Base-by-base conservation (phyloP, 805 yeast species). In the Candida ulmi region DNA sequence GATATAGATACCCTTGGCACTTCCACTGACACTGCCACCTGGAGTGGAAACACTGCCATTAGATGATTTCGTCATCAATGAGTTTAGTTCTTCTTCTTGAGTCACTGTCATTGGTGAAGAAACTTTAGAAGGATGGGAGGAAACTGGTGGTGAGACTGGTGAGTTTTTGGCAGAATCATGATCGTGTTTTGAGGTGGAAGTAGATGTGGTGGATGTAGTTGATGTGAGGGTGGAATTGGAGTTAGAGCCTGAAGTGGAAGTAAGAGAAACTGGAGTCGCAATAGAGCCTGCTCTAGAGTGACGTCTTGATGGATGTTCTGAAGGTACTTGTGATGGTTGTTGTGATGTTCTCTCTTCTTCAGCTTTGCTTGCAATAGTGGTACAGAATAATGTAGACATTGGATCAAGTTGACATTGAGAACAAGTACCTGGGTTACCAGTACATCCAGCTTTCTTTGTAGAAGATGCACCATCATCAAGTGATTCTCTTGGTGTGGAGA, bases 401-500 rank as follows among this genome's bases (percentile, higher is more conserved):
- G 96, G 95, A 60, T 88, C 95, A 35, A 65, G 58, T 54, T 83
- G 95, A 61, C 96, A 88, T 61, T 83, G 90, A 7, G 64, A 61
- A 57, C 96, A 88, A 4, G 88, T 78, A 3, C 95, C 95, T 11
- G 96, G 96, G 52, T 86, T 78, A 1, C 95, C 95, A 0, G 91
- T 82, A 60, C 95, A 87, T 11, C 76, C 80, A 3, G 64, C 52
- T 15, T 39, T 38, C 30, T 45, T 16, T 37, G 36, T 15, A 5
- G 26, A 17, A 24, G 33, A 33, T 25, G 34, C n/a, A n/a, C n/a
- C n/a, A 16, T 26, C 19, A 24, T 33, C 40, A 24, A 47, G 35
- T 11, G 36, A 23, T 13, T 35, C 46, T 17, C 38, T 43, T 35
- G 52, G 50, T 11, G 54, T 44, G 8, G 57, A 47, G 5, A 58